Base-by-base conservation (phyloP, 2,329 filamentous ascomycete genomes). In the Aureobasidium namibiae region DNA sequence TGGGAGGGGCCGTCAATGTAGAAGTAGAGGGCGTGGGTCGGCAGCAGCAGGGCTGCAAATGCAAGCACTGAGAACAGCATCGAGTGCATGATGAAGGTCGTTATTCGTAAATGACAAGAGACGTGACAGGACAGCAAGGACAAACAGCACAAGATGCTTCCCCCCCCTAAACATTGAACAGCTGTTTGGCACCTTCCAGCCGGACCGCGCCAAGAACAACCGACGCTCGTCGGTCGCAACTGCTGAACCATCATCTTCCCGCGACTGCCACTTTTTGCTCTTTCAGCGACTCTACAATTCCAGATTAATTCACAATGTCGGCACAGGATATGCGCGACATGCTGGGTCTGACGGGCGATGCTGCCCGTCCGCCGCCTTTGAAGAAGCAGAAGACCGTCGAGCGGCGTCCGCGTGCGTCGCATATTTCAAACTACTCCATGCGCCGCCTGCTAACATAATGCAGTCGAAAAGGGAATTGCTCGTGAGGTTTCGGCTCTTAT, bases 11-110 rank as follows among this genome's bases (percentile, higher is more conserved):
- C 89, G 73, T 97, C 91, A 74, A 97, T 86, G 80, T 89, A 97
- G 81, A 99, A 95, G 84, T 95, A 92, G 61, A 99, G 83, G 60
- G 92, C 91, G 72, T 91, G 88, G 63, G 88, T 84, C 61, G 85
- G 84, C 72, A 62, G 80, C 70, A 66, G 76, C 75, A 71, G 62
- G 10, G 67, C 67, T 38, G 62, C 62, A 26, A 60, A 53, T 38
- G 57, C 56, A 33, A 61, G 56, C 29, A 63, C 24, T 9, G 52
- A 56, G 42, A 61, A 52, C 50, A 61, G 42, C 44, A 49, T 45
- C 31, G 52, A 50, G 34, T 61, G 50, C 59, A 61, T 61, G 13
- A 31, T 53, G 46, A 29, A 18, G 45, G 26, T 59, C 33, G 50
- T 33, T 29, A 39, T 42, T 54, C 36, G 50, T 34, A 29, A 42